Conservation (phyloP, 1,284 basidiomycete genomes). For the Taiwanofungus camphoratus region DNA sequence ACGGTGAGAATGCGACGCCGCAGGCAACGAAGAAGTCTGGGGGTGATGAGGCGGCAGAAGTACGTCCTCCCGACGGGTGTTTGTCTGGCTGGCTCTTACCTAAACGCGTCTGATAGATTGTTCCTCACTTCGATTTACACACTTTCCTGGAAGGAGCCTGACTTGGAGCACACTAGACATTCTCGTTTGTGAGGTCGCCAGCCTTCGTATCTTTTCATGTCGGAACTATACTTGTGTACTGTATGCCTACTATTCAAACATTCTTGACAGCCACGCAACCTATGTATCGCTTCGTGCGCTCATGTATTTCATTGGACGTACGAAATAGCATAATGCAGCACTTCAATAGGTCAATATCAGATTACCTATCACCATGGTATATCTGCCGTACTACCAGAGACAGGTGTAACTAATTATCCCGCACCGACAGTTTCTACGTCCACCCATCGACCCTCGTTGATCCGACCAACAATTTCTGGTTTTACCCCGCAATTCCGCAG, state of each 20-base stretch:
- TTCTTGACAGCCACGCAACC: no score
- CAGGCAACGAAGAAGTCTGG: constrained; percentile 10
- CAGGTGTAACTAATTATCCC: no score
- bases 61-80: background rate
- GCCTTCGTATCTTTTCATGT: no score
- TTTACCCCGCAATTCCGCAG: constrained; percentile 45
- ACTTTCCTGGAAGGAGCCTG: constrained; percentile 36
- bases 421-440: constrained; percentile 48
- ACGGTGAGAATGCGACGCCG: constrained; percentile 9
- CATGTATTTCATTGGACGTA: no score
- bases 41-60: constrained; percentile 4
- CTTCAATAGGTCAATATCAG: no score
- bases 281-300: no score
- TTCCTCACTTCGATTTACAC: constrained; percentile 45
- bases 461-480: constrained; percentile 31
- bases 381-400: no score
- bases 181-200: no score
- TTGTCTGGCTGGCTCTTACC: background rate
- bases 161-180: background rate
- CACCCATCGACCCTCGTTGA: constrained; percentile 60
- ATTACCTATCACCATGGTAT: no score
- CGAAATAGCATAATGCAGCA: no score
- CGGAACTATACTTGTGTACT: no score
- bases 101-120: constrained; percentile 16
- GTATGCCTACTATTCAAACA: no score